Evolutionary conservation across 805 yeast species (phyloP).

Genomic region (Kuraishia molischiana): DNA sequence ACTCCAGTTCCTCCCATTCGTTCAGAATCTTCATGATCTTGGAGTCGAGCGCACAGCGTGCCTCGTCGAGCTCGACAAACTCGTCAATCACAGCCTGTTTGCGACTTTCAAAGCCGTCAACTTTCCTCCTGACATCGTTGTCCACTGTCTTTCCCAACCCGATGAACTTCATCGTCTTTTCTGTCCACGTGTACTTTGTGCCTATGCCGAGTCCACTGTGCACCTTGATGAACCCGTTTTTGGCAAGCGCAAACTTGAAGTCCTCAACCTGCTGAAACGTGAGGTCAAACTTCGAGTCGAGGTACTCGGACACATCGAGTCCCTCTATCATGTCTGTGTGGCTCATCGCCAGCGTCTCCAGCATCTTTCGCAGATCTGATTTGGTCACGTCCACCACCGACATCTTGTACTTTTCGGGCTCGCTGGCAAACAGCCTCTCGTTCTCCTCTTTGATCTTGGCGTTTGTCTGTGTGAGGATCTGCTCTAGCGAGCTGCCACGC

Average conservation of each 20-base stretch:
- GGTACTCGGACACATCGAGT: neutral
- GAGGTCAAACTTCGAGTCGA: neutral
- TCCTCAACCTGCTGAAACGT: neutral
- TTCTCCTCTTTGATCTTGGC: neutral
- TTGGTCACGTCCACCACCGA: neutral
- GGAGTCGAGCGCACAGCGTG: slow-evolving; percentile 70
- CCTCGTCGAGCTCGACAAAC: slow-evolving; percentile 49
- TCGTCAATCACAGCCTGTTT: slow-evolving; percentile 47
- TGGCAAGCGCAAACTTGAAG: neutral
- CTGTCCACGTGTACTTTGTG: neutral
- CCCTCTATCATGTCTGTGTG: neutral
- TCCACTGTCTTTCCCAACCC: slow-evolving; percentile 4
- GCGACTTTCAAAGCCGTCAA: slow-evolving; percentile 45
- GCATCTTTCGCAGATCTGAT: neutral
- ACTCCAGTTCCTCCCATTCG: neutral
- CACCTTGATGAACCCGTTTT: neutral
- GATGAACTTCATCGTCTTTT: neutral
- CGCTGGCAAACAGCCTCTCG: neutral
- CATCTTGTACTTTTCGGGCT: neutral
- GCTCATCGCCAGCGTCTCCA: neutral
- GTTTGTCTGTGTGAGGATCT: neutral
- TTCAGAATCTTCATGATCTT: slow-evolving; percentile 52
- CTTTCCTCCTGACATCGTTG: slow-evolving; percentile 30
- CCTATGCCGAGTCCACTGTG: neutral
- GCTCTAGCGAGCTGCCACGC: neutral